These are phyloP conservation scores for Isoetes engelmannii DNA, from an alignment of 83 land plant species.

Conservation along the genomic window DNA sequence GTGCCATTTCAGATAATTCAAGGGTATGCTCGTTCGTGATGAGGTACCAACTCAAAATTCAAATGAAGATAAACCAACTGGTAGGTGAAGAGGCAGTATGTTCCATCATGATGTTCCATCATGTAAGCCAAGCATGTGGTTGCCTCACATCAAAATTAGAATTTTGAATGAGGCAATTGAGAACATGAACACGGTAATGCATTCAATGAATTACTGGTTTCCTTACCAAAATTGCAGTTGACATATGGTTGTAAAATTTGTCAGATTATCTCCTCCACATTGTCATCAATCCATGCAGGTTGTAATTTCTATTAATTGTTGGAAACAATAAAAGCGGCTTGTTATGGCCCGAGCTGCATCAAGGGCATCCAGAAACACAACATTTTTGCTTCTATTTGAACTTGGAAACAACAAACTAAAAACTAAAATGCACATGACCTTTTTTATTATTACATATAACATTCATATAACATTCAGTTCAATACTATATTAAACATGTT, in stretches of 20 bases:
- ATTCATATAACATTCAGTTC: no score
- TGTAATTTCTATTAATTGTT: conserved; percentile 9
- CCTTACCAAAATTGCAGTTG: background rate
- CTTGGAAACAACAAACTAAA: no score
- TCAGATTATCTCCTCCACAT: conserved; percentile 17
- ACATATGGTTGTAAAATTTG: no score
- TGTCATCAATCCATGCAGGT: conserved; percentile 17
- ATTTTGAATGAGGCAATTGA: background rate
- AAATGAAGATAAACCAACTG: conserved; percentile 9
- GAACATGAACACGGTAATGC: conserved; percentile 3
- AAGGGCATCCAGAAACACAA: background rate
- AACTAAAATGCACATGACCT: no score
- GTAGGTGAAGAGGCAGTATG: conserved; percentile 27
- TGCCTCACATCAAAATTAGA: conserved; percentile 24
- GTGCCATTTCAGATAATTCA: conserved; percentile 12
- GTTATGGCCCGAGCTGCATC: background rate
- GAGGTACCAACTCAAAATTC: background rate
- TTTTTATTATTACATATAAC: no score
- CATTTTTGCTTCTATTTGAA: no score
- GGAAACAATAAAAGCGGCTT: background rate
- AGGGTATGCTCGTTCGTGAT: conserved; percentile 25
- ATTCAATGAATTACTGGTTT: background rate
- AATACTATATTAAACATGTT: no score
- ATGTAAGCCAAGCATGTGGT: conserved; percentile 24
- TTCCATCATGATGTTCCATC: no score